Percentiles rank a stretch among this genome's conserved stretches.
These are phyloP conservation scores for Emericellopsis cladophorae DNA, from an alignment of 2,329 filamentous ascomycete genomes.

Conservation along the genomic window DNA sequence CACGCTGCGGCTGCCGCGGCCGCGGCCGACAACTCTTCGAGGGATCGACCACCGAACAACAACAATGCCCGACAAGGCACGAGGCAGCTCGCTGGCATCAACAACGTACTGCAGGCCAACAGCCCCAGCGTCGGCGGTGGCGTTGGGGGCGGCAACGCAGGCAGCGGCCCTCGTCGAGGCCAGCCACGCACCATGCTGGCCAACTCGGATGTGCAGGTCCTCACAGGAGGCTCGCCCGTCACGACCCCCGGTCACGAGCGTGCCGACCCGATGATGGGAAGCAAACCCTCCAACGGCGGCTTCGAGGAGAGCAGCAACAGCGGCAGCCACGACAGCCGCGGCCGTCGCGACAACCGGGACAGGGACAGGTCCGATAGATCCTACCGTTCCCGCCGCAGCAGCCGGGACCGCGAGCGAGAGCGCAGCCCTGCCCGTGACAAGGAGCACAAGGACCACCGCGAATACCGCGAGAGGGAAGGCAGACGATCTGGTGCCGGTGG, in stretches of 20 bases:
- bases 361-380: slow-evolving; percentile 26
- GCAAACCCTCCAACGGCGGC: slow-evolving; percentile 19
- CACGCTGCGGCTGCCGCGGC: not conserved
- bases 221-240: slow-evolving; percentile 39
- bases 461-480: slow-evolving; percentile 26
- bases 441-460: slow-evolving; percentile 29
- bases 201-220: slow-evolving; percentile 42
- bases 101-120: slow-evolving; percentile 38
- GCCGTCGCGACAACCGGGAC: slow-evolving; percentile 20
- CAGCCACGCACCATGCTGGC: slow-evolving; percentile 29
- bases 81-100: slow-evolving; percentile 46
- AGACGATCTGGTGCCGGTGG: slow-evolving; percentile 18
- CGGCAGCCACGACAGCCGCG: slow-evolving; percentile 26
- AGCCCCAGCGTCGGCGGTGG: slow-evolving; percentile 22
- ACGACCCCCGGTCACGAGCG: slow-evolving; percentile 36
- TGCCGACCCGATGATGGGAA: slow-evolving; percentile 24
- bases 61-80: slow-evolving; percentile 24
- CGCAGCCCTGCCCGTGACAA: slow-evolving; percentile 32
- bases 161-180: slow-evolving; percentile 18
- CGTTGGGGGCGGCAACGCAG: slow-evolving; percentile 10
- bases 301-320: slow-evolving; percentile 9
- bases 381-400: slow-evolving; percentile 27
- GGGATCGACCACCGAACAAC: slow-evolving; percentile 17
- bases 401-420: slow-evolving; percentile 37
- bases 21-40: not conserved